Base-by-base conservation (phyloP, 1,284 basidiomycete genomes). In the Trichosporon sp. region DNA sequence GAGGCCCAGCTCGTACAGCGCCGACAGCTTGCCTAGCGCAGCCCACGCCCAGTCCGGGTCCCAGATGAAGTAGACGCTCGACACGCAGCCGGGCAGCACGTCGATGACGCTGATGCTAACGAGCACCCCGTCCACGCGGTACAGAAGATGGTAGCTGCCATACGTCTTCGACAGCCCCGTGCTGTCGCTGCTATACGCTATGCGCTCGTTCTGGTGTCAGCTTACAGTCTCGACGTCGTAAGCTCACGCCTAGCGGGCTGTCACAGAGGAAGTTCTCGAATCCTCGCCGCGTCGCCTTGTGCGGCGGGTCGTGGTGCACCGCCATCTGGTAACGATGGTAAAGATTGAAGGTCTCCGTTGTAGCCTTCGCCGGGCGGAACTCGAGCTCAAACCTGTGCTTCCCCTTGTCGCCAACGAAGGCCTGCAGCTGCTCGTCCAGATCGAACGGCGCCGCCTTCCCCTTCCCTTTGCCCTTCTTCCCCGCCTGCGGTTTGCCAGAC, bases 31-130 rank as follows among this genome's bases (percentile, higher is more conserved):
- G 60, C 97, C 96, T 29, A 98, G 80, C 12, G 77, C 77, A 9
- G 82, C 82, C 82, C 82, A 83, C 51, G 91, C 89, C 86, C 89
- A 95, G 38, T 86, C 86, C 8, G 89, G 88, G 76, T 94, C 89
- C 84, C 97, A 98, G 84, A 96, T 91, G 80, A 98, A 95, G 82
- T 99, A 99, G 9, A 99, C 96, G 73, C 92, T 93, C 15, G 93
- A 96, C 3, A 99, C 90, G 74, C 96, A 95, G 31, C 81, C 80
- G 0, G 95, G 96, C 6, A 99, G 85, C 67, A 99, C 90, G 79
- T 99, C 97, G 68, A 99, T 85, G 13, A 99, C 92, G 1, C 89
- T 91, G 75, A 99, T 87, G 0, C 92, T 96, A 62, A 98, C 88
- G 13, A 98, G 86, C 76, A 89, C 78, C 9, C 89, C 91, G 75